Base-by-base conservation (phyloP, 1,139 yeast genomes). In the Hyphopichia buzzinii region DNA sequence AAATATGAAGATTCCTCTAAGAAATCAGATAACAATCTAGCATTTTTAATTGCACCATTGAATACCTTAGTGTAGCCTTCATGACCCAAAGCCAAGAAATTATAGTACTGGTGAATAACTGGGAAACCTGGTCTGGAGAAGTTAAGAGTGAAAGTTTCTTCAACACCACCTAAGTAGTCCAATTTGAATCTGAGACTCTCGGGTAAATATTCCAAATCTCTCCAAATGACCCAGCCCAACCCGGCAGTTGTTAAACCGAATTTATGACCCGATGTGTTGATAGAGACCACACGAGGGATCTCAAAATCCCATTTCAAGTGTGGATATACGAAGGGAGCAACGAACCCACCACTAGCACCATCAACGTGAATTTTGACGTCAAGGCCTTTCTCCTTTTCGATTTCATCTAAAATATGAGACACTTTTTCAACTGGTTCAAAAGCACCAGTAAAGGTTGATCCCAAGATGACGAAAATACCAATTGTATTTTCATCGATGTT, bases 111-210 rank as follows among this genome's bases (percentile, higher is more conserved):
- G 51, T 84, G 88, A 42, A 89, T 70, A 16, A 89, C 92, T 39
- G 89, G 95, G 77, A 80, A 85, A 2, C 97, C 97, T 3, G 97
- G 94, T 57, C 97, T 79, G 12, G 95, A 85, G 59, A 89, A 89
- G 65, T 89, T 89, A 58, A 89, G 72, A 28, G 83, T 86, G 64
- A 81, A 89, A 17, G 94, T 82, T 59, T 85, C 92, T 59, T 89
- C 97, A 14, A 83, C 76, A 22, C 96, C 95, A 24, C 97, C 97
- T 34, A 89, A 72, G 57, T 89, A 89, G 57, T 83, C 84, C 53
- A 89, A 72, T 46, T 84, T 81, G 63, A 89, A 89, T 50, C 84
- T 74, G 47, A 89, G 70, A 41, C 75, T 77, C 35, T 81, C 70
- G 17, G 96, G 95, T 45, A 89, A 71, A 51, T 73, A 73, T 33